Evolutionary conservation across 2,329 filamentous ascomycete species (phyloP).

Genomic region (Ceratocystis smalleyi): DNA sequence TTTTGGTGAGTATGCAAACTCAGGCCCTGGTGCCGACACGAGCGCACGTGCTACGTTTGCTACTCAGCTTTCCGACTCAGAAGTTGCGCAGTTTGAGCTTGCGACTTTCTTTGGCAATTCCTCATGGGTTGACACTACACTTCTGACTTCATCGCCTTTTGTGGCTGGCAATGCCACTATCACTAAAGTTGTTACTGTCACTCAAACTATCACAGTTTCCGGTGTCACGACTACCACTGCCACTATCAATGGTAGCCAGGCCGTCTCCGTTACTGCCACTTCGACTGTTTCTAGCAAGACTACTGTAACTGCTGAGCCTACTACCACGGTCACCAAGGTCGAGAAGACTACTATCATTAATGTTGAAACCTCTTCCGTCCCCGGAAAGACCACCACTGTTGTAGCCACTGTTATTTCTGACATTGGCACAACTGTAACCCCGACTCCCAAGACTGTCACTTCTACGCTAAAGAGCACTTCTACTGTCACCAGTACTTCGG

Average conservation of each 20-base stretch:
- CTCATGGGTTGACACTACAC: constrained; percentile 5
- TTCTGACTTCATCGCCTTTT: constrained; percentile 7
- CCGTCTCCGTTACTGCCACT: background rate
- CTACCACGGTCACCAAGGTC: background rate
- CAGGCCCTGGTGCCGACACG: constrained; percentile 35
- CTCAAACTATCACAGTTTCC: background rate
- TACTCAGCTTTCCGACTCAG: constrained; percentile 22
- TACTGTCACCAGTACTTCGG: background rate
- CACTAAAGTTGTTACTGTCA: background rate
- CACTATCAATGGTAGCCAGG: background rate
- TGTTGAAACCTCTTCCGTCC: background rate
- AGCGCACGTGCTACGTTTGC: constrained; percentile 35
- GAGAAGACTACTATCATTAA: constrained; percentile 1
- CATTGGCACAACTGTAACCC: constrained; percentile 1
- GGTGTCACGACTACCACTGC: background rate
- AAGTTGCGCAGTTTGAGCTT: constrained; percentile 8
- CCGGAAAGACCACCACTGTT: constrained; percentile 7
- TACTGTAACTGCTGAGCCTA: background rate
- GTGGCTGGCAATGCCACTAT: constrained; percentile 7
- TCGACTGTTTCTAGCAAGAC: background rate
- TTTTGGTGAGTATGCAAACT: constrained; percentile 45
- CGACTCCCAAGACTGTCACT: background rate
- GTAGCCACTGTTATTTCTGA: background rate
- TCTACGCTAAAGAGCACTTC: background rate
- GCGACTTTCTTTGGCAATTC: constrained; percentile 1